These are phyloP conservation scores for Trichophyton schoenleinii DNA, from an alignment of 2,329 filamentous ascomycete genomes.

Conservation along the genomic window DNA sequence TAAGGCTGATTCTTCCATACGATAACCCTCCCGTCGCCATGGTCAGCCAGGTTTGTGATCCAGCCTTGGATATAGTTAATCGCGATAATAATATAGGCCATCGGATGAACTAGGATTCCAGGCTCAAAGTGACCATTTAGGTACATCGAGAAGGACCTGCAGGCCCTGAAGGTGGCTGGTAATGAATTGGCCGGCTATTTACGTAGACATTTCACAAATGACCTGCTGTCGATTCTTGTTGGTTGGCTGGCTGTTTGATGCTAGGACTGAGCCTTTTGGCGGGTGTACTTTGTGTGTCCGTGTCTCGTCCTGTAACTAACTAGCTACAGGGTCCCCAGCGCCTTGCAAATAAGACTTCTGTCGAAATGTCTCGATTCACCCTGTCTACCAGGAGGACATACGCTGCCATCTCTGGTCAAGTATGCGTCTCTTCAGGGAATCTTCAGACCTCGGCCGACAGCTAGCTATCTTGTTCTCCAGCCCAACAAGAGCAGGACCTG, in stretches of 20 bases:
- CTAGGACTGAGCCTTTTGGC: neutral
- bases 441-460: neutral
- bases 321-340: neutral
- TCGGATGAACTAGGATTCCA: neutral
- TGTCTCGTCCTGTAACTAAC: neutral
- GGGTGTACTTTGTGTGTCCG: neutral
- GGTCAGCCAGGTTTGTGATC: neutral
- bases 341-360: neutral
- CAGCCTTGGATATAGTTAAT: neutral
- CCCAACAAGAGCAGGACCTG: neutral
- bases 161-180: neutral
- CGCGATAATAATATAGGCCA: neutral
- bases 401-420: too few relatives aligned
- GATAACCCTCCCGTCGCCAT: neutral
- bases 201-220: neutral
- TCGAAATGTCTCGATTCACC: neutral
- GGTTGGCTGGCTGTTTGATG: neutral
- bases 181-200: neutral
- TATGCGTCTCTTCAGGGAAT: neutral
- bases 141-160: neutral
- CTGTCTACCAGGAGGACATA: neutral
- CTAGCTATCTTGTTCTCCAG: neutral
- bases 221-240: neutral
- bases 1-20: slow-evolving; percentile 1
- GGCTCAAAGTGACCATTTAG: neutral